phyloP scores from a whole-genome alignment of 495 filamentous ascomycete genomes.

The Podospora bellae-mahoneyi region DNA sequence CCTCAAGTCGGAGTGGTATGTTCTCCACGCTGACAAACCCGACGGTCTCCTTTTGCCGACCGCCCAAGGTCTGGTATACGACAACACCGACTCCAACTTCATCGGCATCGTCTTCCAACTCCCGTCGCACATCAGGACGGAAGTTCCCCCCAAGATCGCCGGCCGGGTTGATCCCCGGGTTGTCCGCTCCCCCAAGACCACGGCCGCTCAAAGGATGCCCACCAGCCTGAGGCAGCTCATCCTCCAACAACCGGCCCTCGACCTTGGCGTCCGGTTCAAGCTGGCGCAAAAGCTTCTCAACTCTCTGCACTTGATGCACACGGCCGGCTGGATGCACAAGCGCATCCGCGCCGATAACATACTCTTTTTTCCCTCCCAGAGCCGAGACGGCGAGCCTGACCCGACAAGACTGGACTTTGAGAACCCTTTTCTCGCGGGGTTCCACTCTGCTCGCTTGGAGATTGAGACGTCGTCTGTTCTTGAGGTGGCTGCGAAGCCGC shows the following conservation, averaged over 20 bases:
- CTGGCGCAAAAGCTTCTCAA: constrained; percentile 15
- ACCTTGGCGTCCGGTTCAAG: constrained; percentile 16
- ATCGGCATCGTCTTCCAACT: constrained; percentile 19
- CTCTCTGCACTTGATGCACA: constrained; percentile 16
- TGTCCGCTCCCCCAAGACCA: constrained; percentile 17
- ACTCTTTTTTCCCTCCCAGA: constrained; percentile 14
- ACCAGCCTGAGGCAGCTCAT: constrained; percentile 17
- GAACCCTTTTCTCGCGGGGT: constrained; percentile 12
- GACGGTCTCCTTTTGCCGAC: constrained; percentile 10
- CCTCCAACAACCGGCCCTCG: neutral
- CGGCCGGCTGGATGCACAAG: constrained; percentile 6
- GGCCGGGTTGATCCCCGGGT: neutral
- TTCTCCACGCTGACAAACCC: constrained; percentile 18
- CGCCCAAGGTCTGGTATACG: constrained; percentile 11
- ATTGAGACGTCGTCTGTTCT: neutral
- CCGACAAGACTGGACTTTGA: constrained; percentile 15
- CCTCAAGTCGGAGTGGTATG: constrained; percentile 14
- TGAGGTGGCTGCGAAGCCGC: neutral
- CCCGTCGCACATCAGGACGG: constrained; percentile 15
- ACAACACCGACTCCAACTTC: constrained; percentile 9
- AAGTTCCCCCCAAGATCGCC: constrained; percentile 9
- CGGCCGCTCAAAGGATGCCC: constrained; percentile 15
- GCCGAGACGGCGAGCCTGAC: constrained; percentile 8
- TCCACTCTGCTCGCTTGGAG: constrained; percentile 12
- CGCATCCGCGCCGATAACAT: constrained; percentile 18